These are phyloP conservation scores for Aspergillus ellipticus DNA, from an alignment of 495 filamentous ascomycete genomes.

Conservation along the genomic window DNA sequence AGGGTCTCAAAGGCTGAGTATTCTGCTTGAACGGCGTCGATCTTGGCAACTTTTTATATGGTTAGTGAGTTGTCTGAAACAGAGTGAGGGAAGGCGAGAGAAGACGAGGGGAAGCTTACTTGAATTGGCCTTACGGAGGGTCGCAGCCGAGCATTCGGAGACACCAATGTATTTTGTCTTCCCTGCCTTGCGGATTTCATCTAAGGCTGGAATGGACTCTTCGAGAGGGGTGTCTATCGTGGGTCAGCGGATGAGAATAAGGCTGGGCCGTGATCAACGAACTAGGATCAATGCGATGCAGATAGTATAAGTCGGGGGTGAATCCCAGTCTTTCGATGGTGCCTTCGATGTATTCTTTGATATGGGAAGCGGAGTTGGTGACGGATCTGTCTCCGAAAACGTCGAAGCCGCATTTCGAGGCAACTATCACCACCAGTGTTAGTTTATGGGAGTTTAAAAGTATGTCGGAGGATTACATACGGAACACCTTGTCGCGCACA, in stretches of 20 bases:
- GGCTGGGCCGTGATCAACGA: slow-evolving; percentile 1
- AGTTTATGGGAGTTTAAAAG: neutral
- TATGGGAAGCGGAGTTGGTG: slow-evolving; percentile 48
- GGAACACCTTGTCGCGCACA: slow-evolving; percentile 44
- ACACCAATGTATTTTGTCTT: slow-evolving; percentile 48
- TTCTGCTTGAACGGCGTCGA: slow-evolving; percentile 49
- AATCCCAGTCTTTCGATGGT: slow-evolving; percentile 50
- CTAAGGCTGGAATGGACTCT: slow-evolving; percentile 44
- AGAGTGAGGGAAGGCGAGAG: neutral
- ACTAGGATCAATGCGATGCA: slow-evolving; percentile 42
- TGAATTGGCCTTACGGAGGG: slow-evolving; percentile 42
- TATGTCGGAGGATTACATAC: slow-evolving; percentile 17
- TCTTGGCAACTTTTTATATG: slow-evolving; percentile 39
- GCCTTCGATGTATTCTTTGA: slow-evolving; percentile 50
- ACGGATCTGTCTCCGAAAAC: slow-evolving; percentile 26
- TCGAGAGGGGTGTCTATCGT: slow-evolving; percentile 42
- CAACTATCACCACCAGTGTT: slow-evolving; percentile 28
- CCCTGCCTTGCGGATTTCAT: slow-evolving; percentile 42
- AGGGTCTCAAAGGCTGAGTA: slow-evolving; percentile 50
- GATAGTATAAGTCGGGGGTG: slow-evolving; percentile 42
- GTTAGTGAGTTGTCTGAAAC: neutral
- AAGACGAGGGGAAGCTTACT: slow-evolving; percentile 22
- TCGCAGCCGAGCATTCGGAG: slow-evolving; percentile 43
- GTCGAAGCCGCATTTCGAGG: slow-evolving; percentile 46
- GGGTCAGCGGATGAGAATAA: neutral